Base-by-base conservation (phyloP, 345 rosid genomes). In the Hevea brasiliensis region DNA sequence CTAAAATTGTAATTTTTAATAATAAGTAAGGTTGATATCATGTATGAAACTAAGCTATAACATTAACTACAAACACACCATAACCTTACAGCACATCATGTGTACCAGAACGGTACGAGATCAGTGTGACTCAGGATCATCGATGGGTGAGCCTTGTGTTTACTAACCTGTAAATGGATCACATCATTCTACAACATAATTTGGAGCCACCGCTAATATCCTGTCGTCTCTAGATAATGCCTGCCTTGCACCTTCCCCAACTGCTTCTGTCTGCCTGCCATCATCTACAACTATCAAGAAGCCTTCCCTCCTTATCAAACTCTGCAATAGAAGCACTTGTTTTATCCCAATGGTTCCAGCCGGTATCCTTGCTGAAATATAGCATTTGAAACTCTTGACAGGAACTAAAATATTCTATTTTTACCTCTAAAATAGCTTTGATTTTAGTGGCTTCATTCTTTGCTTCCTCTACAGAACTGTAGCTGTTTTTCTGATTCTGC, bases 361-460 rank as follows among this genome's bases (percentile, higher is more conserved):
- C 37, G 42, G 51, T 12, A 44, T 6, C 5, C 29, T 21, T 1
- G 41, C 67, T 37, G 27, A 67, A 10, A 24, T 32, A 64, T 12
- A 58, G 23, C 3, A 47, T 20, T 45, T 0, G 0, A 50, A 51
- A 29, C 56, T 55, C 4, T 67, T 66, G 21, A 21, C 18, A 6
- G 32, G 20, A 65, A 7, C 40, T 27, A 8, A 75, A 44, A 73
- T 21, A 0, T 40, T 63, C 20, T 48, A 53, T 61, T 60, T 62
- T 62, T 83, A 89, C 98, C 98, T 95, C 98, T 72, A 95, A 91
- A 70, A 92, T 88, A 26, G 94, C 90, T 84, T 87, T 88, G 70
- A 95, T 76, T 68, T 83, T 81, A 53, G 84, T 79, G 56, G 89
- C 84, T 82, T 95, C 99, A 63, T 74, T 77, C 57, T 84, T 88